Conservation (phyloP, 2,329 filamentous ascomycete species). For the Colletotrichum lini region DNA sequence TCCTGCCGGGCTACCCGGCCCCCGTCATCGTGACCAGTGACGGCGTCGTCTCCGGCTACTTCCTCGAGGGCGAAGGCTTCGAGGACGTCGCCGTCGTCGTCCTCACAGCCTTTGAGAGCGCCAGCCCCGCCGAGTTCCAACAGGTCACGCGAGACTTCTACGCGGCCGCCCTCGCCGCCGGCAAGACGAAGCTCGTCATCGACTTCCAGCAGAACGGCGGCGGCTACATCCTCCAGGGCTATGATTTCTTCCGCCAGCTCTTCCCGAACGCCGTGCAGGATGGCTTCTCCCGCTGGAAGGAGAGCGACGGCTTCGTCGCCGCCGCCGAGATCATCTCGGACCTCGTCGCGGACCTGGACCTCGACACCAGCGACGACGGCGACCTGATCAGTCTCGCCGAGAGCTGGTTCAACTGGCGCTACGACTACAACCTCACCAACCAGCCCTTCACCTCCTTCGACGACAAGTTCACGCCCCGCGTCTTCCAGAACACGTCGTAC, state of each 20-base stretch:
- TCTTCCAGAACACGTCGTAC: conserved; percentile 66
- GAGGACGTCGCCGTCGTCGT: conserved; percentile 53
- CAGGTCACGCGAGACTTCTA: conserved; percentile 52
- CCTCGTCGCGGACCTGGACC: conserved; percentile 60
- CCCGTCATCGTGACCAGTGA: conserved; percentile 47
- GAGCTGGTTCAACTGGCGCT: conserved; percentile 64
- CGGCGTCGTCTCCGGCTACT: conserved; percentile 51
- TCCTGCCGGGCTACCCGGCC: conserved; percentile 47
- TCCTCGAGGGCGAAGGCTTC: conserved; percentile 51
- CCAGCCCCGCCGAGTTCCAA: conserved; percentile 53
- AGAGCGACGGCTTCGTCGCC: conserved; percentile 57
- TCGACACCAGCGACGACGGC: conserved; percentile 58
- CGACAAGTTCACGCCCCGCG: conserved; percentile 58
- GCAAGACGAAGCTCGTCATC: conserved; percentile 73
- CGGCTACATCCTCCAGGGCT: conserved; percentile 69
- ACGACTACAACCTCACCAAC: conserved; percentile 63
- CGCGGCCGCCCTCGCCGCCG: conserved; percentile 54
- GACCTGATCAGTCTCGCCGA: conserved; percentile 60
- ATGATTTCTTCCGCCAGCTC: conserved; percentile 71
- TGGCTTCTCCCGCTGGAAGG: conserved; percentile 58
- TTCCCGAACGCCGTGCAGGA: conserved; percentile 59
- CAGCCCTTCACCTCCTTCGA: conserved; percentile 66
- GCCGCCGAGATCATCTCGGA: conserved; percentile 61
- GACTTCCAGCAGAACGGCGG: conserved; percentile 72
- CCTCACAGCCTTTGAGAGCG: conserved; percentile 46